phyloP scores from a whole-genome alignment of 1,284 basidiomycete genomes.

The Papiliotrema fonsecae region DNA sequence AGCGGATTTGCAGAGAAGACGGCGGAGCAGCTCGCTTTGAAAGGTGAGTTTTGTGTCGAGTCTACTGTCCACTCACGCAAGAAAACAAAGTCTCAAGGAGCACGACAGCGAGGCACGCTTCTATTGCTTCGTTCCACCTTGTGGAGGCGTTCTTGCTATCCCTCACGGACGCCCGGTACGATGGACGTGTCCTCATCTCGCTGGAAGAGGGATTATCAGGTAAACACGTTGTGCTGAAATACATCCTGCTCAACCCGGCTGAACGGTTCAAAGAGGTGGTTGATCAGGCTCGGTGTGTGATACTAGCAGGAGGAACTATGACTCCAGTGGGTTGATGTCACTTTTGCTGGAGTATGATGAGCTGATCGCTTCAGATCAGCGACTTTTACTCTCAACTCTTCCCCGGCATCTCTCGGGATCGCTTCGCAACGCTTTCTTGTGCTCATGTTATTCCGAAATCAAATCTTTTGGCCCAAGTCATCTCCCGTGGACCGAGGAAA shows the following conservation, averaged over 20 bases:
- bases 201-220: conserved; percentile 32
- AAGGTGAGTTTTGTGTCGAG: conserved; percentile 33
- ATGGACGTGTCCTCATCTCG: conserved; percentile 54
- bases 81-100: conserved; percentile 10
- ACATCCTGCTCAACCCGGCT: conserved; percentile 90
- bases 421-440: conserved; percentile 77
- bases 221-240: conserved; percentile 60
- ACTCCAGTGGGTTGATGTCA: conserved; percentile 68
- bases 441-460: conserved; percentile 82
- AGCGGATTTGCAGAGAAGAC: conserved; percentile 72
- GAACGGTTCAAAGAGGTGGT: conserved; percentile 79
- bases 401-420: conserved; percentile 58
- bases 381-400: conserved; percentile 84
- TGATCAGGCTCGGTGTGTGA: conserved; percentile 69
- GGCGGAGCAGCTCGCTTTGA: conserved; percentile 54
- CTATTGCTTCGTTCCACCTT: conserved; percentile 72
- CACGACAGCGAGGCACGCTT: conserved; percentile 30
- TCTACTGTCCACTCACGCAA: background rate
- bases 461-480: conserved; percentile 73
- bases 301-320: conserved; percentile 96
- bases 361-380: conserved; percentile 59
- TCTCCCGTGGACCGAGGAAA: conserved; percentile 73
- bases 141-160: conserved; percentile 83
- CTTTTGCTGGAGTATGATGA: background rate
- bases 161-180: conserved; percentile 73